A percentile compares a stretch with the other conserved stretches of the same genome.
phyloP scores from a whole-genome alignment of 2,329 filamentous ascomycete species.

The Penicillium palitans region DNA sequence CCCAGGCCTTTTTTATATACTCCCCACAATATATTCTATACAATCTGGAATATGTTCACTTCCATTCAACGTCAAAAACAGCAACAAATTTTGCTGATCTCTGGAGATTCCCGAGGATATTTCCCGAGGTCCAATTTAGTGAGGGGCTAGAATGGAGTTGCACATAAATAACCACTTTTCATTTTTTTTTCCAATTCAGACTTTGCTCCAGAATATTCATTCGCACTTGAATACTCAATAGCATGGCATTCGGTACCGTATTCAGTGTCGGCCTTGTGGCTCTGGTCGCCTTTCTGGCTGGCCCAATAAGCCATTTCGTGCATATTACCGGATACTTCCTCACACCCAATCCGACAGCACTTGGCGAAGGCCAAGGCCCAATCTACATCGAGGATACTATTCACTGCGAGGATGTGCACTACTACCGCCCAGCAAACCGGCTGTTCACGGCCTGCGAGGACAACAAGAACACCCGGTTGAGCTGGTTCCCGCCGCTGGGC shows the following conservation, averaged over 20 bases:
- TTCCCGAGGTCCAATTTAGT: background rate
- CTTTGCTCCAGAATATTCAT: background rate
- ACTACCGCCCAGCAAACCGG: slow-evolving; percentile 50
- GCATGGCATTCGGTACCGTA: slow-evolving; percentile 22
- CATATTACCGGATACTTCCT: slow-evolving; percentile 29
- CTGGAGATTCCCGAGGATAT: background rate
- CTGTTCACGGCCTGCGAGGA: slow-evolving; percentile 62
- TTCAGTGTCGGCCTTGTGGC: slow-evolving; percentile 24
- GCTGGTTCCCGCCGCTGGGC: slow-evolving; percentile 55
- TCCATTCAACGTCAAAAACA: background rate
- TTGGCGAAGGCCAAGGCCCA: slow-evolving; percentile 37
- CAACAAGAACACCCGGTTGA: slow-evolving; percentile 41
- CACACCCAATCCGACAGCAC: slow-evolving; percentile 19
- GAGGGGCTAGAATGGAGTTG: background rate
- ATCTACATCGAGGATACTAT: slow-evolving; percentile 53
- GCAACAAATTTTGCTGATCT: background rate
- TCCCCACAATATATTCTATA: background rate
- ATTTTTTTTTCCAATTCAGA: background rate
- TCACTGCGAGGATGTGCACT: slow-evolving; percentile 62
- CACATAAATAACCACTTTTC: background rate
- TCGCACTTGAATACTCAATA: background rate
- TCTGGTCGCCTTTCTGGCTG: slow-evolving; percentile 23
- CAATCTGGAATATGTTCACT: background rate
- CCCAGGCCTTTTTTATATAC: background rate
- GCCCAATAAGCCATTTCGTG: slow-evolving; percentile 20